Base-by-base conservation (phyloP, 1,139 yeast species). In the Blastobotrys ciferrii region DNA sequence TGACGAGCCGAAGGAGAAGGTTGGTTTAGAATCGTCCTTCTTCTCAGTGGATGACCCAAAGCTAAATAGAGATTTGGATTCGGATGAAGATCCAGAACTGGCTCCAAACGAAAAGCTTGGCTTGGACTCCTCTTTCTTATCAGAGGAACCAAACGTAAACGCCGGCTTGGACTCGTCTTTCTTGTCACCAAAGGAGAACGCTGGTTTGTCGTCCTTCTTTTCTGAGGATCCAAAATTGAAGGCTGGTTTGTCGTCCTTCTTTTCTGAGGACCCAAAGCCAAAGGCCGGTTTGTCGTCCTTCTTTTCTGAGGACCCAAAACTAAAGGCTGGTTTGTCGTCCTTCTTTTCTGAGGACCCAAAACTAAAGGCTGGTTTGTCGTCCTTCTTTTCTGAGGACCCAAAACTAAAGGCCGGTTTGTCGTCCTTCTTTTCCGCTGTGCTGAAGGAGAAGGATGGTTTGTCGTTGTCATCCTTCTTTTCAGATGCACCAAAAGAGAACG, bases 191-290 rank as follows among this genome's bases (percentile, higher is more conserved):
- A 64, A 62, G 17, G 58, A 46, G 51, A 63, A 65, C 15, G 65
- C 51, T n/a, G 70, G 61, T 45, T 61, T 60, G 12, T 54, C 50
- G 11, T 56, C 50, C 39, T 51, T 36, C 23, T 45, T 47, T 3
- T 52, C 56, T 15, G 53, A 52, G 42, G 55, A 43, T 18, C 68
- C 70, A 47, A 65, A 59, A 4, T 64, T 55, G 47, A 62, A 62
- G 1, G 61, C 61, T 12, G 66, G 66, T 38, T 55, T 58, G 14
- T 43, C 50, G 25, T 47, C 50, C 32, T 43, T 43, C 44, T 47
- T 42, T 20, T 47, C 50, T 4, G 43, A 11, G 5, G 53, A 46
- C 30, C 49, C 49, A 37, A 40, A 46, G n/a, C 38, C 32, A 15
- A 43, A 31, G 19, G 55, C 47, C 20, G 42, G 54, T 13, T 37